Conservation (phyloP, 148 eudicot species). For the Vaccinium corymbosum region DNA sequence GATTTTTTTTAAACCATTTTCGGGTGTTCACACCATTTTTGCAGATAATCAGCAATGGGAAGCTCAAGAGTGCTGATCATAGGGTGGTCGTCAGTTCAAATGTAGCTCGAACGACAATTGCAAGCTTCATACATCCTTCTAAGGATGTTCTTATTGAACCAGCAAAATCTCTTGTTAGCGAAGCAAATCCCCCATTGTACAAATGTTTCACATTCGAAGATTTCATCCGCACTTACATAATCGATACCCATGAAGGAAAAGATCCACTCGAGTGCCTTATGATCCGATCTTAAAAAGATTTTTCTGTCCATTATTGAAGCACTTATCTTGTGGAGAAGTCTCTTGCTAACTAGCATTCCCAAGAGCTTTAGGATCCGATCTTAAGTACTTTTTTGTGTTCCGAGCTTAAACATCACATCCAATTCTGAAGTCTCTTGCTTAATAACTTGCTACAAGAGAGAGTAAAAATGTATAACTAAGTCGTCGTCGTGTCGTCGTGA, state of each 20-base stretch:
- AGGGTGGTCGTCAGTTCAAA: background rate
- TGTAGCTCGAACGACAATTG: background rate
- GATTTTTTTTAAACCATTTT: too few species aligned
- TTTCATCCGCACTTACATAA: background rate
- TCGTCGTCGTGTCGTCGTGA: background rate
- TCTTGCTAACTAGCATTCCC: too few species aligned
- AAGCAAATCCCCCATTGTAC: background rate
- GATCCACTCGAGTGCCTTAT: background rate
- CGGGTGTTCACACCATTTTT: background rate
- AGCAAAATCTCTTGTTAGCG: constrained; percentile 11
- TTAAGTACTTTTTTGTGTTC: background rate
- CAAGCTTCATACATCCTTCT: background rate
- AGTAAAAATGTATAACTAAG: background rate
- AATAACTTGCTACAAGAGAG: background rate
- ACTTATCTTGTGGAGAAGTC: too few species aligned
- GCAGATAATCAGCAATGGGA: constrained; percentile 12
- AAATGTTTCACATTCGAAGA: background rate
- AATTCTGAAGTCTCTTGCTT: background rate
- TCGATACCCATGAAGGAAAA: background rate
- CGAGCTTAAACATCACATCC: background rate
- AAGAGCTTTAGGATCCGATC: background rate
- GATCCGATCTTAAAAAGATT: too few species aligned
- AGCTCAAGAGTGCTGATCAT: constrained; percentile 14
- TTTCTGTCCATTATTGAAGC: too few species aligned
- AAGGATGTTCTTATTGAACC: background rate